phyloP scores from a whole-genome alignment of 257 asterid species.

The Solanum piurae region DNA sequence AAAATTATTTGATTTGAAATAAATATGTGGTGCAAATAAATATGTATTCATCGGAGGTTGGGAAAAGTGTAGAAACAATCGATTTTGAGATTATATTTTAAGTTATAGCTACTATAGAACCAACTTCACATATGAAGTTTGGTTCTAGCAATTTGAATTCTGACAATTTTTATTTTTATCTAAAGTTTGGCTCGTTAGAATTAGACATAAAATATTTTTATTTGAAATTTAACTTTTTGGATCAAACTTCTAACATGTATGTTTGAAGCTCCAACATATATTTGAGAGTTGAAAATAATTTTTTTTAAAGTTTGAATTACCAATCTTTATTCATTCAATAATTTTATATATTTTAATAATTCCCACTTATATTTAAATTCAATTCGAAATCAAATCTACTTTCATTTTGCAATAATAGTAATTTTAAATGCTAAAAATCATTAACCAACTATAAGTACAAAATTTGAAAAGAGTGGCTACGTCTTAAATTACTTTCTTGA shows the following conservation, averaged over 20 bases:
- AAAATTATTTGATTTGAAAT: neutral
- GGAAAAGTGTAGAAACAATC: neutral
- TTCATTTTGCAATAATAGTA: neutral
- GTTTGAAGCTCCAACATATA: neutral
- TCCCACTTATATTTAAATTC: neutral
- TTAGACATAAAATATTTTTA: neutral
- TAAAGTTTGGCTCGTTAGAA: neutral
- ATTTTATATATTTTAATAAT: neutral
- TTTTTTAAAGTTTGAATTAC: neutral
- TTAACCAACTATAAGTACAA: neutral
- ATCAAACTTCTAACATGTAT: neutral
- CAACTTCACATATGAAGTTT: neutral
- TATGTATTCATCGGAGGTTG: neutral
- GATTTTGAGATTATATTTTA: neutral
- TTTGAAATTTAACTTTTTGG: neutral
- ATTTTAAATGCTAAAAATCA: neutral
- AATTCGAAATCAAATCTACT: neutral
- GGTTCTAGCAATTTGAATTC: neutral
- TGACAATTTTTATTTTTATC: neutral
- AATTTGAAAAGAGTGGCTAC: neutral
- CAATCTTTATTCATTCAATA: neutral
- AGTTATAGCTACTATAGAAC: neutral
- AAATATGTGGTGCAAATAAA: neutral
- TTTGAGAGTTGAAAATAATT: neutral
- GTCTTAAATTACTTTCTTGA: neutral